Evolutionary conservation across 78 protist species (phyloP), one percentile per base, ranked within the genome.

Genomic region (Dictyostelium capitatum): DNA sequence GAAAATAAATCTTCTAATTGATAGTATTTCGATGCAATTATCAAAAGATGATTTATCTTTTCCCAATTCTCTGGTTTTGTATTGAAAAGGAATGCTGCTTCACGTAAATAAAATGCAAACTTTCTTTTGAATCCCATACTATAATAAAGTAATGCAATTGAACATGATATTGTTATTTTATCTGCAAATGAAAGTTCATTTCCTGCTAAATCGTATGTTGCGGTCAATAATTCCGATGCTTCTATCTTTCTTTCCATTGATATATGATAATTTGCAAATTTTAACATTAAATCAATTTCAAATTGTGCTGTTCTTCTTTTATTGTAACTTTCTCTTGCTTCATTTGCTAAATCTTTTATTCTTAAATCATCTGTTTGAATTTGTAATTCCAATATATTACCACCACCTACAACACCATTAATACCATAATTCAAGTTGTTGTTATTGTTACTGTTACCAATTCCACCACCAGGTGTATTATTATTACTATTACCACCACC

Each of bases 71-170:
- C 83, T 48, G 74, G 89, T 77, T 23, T 57, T 0, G 83, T 80
- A 50, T 70, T 77, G 10, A 54, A 70, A 6, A 91, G 53, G 25
- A 91, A 82, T 12, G 89, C 95, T 4, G 92, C 89, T 28, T 91
- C 95, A 41, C 95, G 64, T 32, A 91, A 53, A 79, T 56, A 91
- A 46, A 91, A 91, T 30, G 95, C 95, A 79, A 91, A 91, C 84
- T 91, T 91, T 72, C 95, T 59, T 57, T 74, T 77, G 54, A 83
- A 91, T 23, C 80, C 82, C 90, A 91, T 78, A 30, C 69, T 62
- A 57, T 72, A 83, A 54, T 91, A 91, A 6, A 82, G 25, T 53
- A 81, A 41, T 65, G 84, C 95, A 32, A 80, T 82, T n/a, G 90
- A 77, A 20, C 92, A 91, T 59, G 85, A 51, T 15, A 57, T 7